Conservation (phyloP, 2,329 filamentous ascomycete species). For the Curvularia spicifera region DNA sequence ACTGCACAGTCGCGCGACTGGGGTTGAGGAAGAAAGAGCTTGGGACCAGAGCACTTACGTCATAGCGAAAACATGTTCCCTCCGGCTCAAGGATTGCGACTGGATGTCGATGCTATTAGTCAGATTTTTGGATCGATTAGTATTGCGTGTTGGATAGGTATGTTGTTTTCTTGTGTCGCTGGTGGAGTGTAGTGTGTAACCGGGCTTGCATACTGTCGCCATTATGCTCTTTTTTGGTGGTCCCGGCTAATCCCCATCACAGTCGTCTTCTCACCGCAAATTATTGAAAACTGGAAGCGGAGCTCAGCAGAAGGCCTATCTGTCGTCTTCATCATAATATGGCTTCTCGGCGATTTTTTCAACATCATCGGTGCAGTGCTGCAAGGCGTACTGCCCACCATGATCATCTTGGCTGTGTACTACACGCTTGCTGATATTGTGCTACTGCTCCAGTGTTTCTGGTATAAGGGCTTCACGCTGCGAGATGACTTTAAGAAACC, state of each 20-base stretch:
- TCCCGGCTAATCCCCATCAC: slow-evolving; percentile 18
- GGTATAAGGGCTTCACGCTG: slow-evolving; percentile 80
- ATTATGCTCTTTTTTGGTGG: neutral
- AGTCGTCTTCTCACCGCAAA: slow-evolving; percentile 94
- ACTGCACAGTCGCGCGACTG: too few species aligned
- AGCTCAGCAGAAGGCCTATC: slow-evolving; percentile 86
- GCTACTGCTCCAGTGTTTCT: slow-evolving; percentile 87
- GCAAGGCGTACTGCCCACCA: slow-evolving; percentile 90
- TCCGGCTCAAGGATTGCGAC: slow-evolving; percentile 63
- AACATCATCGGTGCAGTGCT: slow-evolving; percentile 93
- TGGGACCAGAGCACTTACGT: slow-evolving; percentile 27
- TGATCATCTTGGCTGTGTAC: slow-evolving; percentile 93
- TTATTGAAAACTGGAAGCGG: slow-evolving; percentile 90
- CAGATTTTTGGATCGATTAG: slow-evolving; percentile 95
- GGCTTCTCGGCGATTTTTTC: slow-evolving; percentile 93
- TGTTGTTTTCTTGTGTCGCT: slow-evolving; percentile 1
- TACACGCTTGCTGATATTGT: slow-evolving; percentile 93
- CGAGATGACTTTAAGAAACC: slow-evolving; percentile 42
- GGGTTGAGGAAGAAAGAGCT: too few species aligned
- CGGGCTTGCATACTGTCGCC: neutral
- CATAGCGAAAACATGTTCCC: slow-evolving; percentile 57
- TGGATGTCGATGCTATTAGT: slow-evolving; percentile 89
- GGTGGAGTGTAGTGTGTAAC: neutral
- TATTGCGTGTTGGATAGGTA: slow-evolving; percentile 88
- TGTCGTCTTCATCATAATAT: slow-evolving; percentile 89